phyloP scores from a whole-genome alignment of 768 basidiomycete species.

The Calvatia gigantea region DNA sequence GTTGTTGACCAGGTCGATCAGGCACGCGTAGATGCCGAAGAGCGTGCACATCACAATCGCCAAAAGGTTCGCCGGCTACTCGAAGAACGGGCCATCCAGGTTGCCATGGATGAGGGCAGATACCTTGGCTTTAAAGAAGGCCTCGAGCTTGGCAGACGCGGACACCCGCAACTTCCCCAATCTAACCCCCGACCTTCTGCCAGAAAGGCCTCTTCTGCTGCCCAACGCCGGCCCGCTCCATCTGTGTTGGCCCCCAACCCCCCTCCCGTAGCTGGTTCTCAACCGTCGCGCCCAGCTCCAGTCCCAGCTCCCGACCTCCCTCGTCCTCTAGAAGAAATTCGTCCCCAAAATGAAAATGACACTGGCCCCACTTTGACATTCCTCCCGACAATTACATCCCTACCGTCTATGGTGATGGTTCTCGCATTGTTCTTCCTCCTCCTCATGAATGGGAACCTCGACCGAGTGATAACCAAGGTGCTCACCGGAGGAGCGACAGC shows the following conservation, averaged over 20 bases:
- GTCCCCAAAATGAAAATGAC: conserved; percentile 1
- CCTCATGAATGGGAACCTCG: conserved; percentile 40
- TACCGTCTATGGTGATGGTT: conserved; percentile 29
- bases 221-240: neutral
- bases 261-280: conserved; percentile 22
- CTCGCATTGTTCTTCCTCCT: conserved; percentile 42
- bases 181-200: neutral
- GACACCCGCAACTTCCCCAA: conserved; percentile 8
- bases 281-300: conserved; percentile 17
- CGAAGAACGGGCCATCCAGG: conserved; percentile 43
- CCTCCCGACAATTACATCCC: conserved; percentile 54
- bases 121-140: conserved; percentile 51
- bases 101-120: conserved; percentile 53
- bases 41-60: conserved; percentile 41
- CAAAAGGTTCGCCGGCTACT: conserved; percentile 40
- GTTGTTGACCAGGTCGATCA: conserved; percentile 45
- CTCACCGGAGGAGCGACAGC: neutral
- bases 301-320: conserved; percentile 14
- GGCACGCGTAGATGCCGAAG: conserved; percentile 47
- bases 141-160: conserved; percentile 23
- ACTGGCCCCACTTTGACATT: conserved; percentile 20
- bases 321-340: conserved; percentile 15
- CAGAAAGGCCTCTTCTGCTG: neutral
- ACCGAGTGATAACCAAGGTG: neutral
- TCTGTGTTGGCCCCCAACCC: neutral